Evolutionary conservation across 352 stramenopile species (phyloP), one percentile per base, ranked within the genome.

Genomic region (Peronospora tabacina): DNA sequence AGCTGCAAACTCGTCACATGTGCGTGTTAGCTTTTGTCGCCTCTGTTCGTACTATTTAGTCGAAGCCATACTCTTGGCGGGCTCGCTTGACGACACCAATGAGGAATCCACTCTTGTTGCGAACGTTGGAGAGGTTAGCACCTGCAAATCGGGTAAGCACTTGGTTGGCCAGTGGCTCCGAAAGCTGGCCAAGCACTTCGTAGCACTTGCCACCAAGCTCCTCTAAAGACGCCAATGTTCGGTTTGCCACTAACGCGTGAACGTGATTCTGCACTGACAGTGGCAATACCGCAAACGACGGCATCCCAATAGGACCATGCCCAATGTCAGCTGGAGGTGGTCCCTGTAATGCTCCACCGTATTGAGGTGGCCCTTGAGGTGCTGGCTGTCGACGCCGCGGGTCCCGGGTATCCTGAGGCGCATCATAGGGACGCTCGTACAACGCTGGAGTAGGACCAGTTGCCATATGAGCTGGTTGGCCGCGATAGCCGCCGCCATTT

Each of bases 201-300:
- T 91, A 91, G 53, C 77, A 89, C 44, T 91, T 89, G 33, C 81
- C 72, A 17, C 75, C 74, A 34, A 88, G 70, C 49, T 91, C 77
- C 48, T 89, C 74, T 32, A 91, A 52, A 13, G 75, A 85, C 7
- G 67, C 37, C 43, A 91, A 48, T 13, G 73, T 75, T 10, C 58
- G 70, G 32, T 68, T 75, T 7, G 64, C 68, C 16, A 76, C 75
- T 50, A 91, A 72, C 44, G 66, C 66, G 45, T 77, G 62, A 48
- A 91, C 47, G 40, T 87, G 75, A 39, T 77, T 76, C 38, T 88
- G 81, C 44, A 88, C 72, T 6, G 74, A 82, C 9, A 78, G 46
- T 1, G 81, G 72, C 24, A 91, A 53, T 10, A 52, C 44, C 42
- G 51, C 50, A 37, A 70, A 70, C 19, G 57, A 66, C 29, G 37